Percentiles rank a stretch among this genome's conserved stretches.
These are phyloP conservation scores for Pelargonium australe DNA, from an alignment of 441 rosid genomes.

Conservation along the genomic window DNA sequence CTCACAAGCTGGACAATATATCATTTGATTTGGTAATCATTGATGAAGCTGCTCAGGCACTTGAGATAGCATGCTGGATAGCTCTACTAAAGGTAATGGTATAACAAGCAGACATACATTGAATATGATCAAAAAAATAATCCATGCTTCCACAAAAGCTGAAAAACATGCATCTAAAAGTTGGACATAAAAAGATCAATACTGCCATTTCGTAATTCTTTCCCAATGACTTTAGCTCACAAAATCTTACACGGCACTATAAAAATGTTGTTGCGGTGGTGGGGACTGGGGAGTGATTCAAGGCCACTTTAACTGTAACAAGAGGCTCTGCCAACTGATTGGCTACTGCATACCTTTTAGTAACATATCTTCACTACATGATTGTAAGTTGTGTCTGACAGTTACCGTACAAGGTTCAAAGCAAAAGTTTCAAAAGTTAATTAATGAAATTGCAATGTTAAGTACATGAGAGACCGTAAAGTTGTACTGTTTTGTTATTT, in stretches of 20 bases:
- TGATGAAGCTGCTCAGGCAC: constrained; percentile 98
- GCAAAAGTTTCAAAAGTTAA: neutral
- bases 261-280: neutral
- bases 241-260: neutral
- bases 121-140: neutral
- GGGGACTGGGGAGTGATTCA: no score
- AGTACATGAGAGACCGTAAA: neutral
- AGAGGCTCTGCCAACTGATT: no score
- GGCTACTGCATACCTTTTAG: neutral
- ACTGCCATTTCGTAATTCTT: neutral
- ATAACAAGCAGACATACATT: constrained; percentile 4
- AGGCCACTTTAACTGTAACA: no score
- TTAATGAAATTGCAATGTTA: neutral
- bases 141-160: constrained; percentile 11
- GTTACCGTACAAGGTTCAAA: neutral
- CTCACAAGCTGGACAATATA: constrained; percentile 58
- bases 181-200: neutral
- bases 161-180: neutral
- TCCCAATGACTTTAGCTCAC: neutral
- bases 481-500: neutral
- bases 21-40: constrained; percentile 89
- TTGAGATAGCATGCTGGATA: constrained; percentile 95
- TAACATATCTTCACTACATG: neutral
- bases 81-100: constrained; percentile 64
- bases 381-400: neutral